Evolutionary conservation across 2,329 filamentous ascomycete genomes (phyloP).

Genomic region (Emergomyces orientalis): DNA sequence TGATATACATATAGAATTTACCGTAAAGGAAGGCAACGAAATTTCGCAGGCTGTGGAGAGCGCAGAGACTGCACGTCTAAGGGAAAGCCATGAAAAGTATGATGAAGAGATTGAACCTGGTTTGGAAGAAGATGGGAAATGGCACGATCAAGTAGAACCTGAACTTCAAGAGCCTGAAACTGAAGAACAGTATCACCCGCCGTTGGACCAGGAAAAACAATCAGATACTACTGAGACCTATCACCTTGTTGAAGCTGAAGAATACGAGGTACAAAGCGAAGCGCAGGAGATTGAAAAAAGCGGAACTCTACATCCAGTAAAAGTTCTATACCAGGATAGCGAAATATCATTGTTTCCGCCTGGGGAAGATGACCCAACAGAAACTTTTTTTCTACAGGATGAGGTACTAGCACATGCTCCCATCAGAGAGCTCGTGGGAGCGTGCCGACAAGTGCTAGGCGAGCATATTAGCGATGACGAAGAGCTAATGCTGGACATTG

Average conservation of each 20-base stretch:
- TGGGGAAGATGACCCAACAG: slow-evolving; percentile 42
- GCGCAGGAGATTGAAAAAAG: slow-evolving; percentile 8
- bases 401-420: slow-evolving; percentile 44
- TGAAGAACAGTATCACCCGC: not conserved
- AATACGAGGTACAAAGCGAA: slow-evolving; percentile 12
- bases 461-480: slow-evolving; percentile 49
- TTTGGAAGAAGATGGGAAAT: not conserved
- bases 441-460: slow-evolving; percentile 46
- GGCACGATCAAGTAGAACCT: not conserved
- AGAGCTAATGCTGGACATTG: slow-evolving; percentile 48
- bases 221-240: slow-evolving; percentile 1
- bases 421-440: slow-evolving; percentile 47
- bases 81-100: not conserved
- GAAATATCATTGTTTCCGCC: slow-evolving; percentile 53
- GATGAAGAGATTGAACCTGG: not conserved
- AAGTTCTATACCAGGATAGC: slow-evolving; percentile 46
- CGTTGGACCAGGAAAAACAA: not conserved
- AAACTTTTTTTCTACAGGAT: slow-evolving; percentile 50
- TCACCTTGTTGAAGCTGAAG: slow-evolving; percentile 9
- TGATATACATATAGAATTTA: too few relatives aligned
- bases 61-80: not conserved
- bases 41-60: not conserved
- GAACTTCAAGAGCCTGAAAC: not conserved
- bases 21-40: not conserved
- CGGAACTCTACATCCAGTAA: slow-evolving; percentile 37